Evolutionary conservation across 768 basidiomycete genomes (phyloP), one percentile per base, ranked within the genome.

Genomic region (Termitomyces bulborhizus): DNA sequence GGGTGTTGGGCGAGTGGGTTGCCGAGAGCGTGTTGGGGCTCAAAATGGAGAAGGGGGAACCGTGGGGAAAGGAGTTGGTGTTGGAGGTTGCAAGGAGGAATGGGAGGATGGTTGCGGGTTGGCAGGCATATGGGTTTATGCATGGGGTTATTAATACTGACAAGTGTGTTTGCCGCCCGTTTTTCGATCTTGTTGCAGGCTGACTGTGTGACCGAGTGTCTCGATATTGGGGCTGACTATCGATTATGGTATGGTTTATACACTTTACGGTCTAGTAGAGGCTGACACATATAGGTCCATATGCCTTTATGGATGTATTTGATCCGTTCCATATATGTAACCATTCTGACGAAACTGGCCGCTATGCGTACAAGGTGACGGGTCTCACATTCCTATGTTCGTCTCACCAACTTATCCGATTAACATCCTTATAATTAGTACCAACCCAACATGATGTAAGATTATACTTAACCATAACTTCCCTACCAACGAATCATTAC

Each of bases 141-240:
- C 91, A 94, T 65, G 93, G 93, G 0, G 96, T 99, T 37, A 93
- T 99, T 62, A 98, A 98, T 65, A 96, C 95, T 1, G 96, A 98
- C 73, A 97, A 96, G 89, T 88, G 60, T 55, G 53, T 31, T 40
- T 46, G n/a, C 32, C 42, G 11, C 27, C 9, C 9, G 11, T 44
- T 7, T 34, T 32, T 50, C 54, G 39, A 26, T 48, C 42, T 66
- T 32, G 67, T 53, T 12, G 42, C 36, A 31, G 43, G 24, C 43
- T 53, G 24, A 45, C n/a, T 24, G 1, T n/a, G 18, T 1, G 9
- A 3, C 39, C n/a, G 59, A 90, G 88, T 53, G 81, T 90, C 21
- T 90, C 88, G 3, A 73, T 91, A 16, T 69, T 88, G 31, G 88
- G 88, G 2, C 66, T 90, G 57, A 90, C 88, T 0, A 88, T 89